These are phyloP conservation scores for Penicillium bialowiezense DNA, from an alignment of 495 filamentous ascomycete genomes.

Conservation along the genomic window DNA sequence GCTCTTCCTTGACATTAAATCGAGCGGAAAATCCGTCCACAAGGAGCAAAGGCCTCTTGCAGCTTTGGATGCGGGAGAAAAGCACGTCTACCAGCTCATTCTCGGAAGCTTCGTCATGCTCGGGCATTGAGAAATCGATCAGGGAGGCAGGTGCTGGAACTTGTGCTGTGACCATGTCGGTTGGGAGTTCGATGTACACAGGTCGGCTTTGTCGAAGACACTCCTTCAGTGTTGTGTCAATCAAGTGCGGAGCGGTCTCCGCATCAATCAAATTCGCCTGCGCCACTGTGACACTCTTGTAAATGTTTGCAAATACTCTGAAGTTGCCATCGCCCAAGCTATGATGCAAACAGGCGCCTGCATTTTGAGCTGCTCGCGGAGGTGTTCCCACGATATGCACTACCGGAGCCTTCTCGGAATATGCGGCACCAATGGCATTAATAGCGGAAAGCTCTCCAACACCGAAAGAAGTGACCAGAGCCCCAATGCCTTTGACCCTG, in stretches of 20 bases:
- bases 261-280: background rate
- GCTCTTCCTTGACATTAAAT: constrained; percentile 16
- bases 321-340: background rate
- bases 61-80: constrained; percentile 22
- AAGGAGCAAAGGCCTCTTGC: constrained; percentile 30
- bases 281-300: background rate
- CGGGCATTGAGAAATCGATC: background rate
- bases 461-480: constrained; percentile 71
- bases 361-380: background rate
- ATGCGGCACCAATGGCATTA: constrained; percentile 67
- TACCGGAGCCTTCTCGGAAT: constrained; percentile 68
- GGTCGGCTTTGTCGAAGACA: constrained; percentile 35
- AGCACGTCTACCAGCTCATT: constrained; percentile 6
- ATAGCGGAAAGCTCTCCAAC: constrained; percentile 71
- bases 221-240: constrained; percentile 33
- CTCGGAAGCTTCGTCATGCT: background rate
- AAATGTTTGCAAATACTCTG: background rate
- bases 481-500: constrained; percentile 63
- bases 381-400: constrained; percentile 71
- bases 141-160: constrained; percentile 5
- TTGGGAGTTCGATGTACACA: constrained; percentile 38
- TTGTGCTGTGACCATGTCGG: constrained; percentile 32
- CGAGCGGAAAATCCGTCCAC: constrained; percentile 28
- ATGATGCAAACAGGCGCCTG: background rate
- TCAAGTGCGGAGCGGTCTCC: constrained; percentile 2